Evolutionary conservation across 805 yeast genomes (phyloP).

Genomic region (Candida awuae): DNA sequence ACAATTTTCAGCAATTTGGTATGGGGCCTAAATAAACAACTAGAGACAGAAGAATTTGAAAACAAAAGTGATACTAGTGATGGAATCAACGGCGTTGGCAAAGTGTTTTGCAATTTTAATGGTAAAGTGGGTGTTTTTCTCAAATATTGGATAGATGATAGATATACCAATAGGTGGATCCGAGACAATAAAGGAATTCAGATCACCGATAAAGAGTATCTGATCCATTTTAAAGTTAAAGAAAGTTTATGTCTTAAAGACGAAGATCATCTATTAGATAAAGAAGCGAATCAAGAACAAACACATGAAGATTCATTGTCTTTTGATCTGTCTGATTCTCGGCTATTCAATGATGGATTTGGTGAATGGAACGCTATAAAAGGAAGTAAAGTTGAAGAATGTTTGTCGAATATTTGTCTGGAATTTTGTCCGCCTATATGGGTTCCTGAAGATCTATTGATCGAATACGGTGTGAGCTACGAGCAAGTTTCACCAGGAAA

Average conservation of each 20-base stretch:
- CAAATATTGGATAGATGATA: slow-evolving; percentile 28
- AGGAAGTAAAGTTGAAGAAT: slow-evolving; percentile 4
- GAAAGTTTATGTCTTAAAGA: slow-evolving; percentile 16
- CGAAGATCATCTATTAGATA: too few species aligned
- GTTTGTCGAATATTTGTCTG: slow-evolving; percentile 19
- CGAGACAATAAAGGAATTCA: slow-evolving; percentile 12
- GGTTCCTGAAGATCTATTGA: slow-evolving; percentile 25
- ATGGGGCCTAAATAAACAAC: slow-evolving; percentile 15
- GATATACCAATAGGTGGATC: slow-evolving; percentile 20
- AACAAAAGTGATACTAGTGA: slow-evolving; percentile 10
- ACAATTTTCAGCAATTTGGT: slow-evolving; percentile 26
- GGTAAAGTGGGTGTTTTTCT: slow-evolving; percentile 28
- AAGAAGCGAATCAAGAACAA: background rate
- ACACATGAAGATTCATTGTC: background rate
- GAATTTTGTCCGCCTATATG: slow-evolving; percentile 28
- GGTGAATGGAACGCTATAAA: slow-evolving; percentile 2
- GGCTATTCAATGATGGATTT: background rate
- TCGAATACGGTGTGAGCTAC: slow-evolving; percentile 20
- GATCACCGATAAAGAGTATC: slow-evolving; percentile 18
- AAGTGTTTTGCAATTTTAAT: slow-evolving; percentile 21
- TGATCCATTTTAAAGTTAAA: slow-evolving; percentile 28
- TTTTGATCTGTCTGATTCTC: background rate
- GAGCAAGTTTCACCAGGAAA: slow-evolving; percentile 19
- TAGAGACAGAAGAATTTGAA: background rate
- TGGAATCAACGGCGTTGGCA: slow-evolving; percentile 24